Evolutionary conservation across 129 eudicot species (phyloP), one percentile per base, ranked within the genome.

Genomic region (Pseudognaphalium luteoalbum): DNA sequence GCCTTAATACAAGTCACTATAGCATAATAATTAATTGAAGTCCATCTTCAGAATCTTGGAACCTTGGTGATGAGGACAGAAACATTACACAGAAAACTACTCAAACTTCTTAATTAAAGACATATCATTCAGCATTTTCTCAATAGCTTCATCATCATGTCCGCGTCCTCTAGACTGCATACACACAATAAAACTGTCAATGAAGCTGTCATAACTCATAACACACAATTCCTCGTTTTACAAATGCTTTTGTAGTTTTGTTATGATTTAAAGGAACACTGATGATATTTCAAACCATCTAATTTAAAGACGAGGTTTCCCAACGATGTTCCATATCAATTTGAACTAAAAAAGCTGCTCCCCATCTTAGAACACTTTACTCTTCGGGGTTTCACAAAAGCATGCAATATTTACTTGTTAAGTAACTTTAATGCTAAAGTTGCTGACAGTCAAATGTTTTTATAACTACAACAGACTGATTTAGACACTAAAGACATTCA

Each of bases 101-200:
- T 91, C 98, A 68, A 94, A 94, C 81, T 91, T 94, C 92, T 93
- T 93, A 22, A 94, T 86, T 69, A 89, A 9, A 5, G 99, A 86
- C 60, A 94, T 91, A 47, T 94, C 99, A 29, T 84, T 83, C 81
- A 95, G 68, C 99, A 95, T 91, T 78, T 95, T 95, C 87, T 95
- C 96, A 19, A 91, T 95, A 1, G 96, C 91, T 22, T 95, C 97
- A 54, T 95, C 92, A 19, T 95, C 97, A 41, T 83, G 92, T 20
- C 82, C 92, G 0, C 96, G 84, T 64, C 99, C 93, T 77, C 90
- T 82, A 1, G 92, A 89, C 97, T 92, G 97, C 84, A 82, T 70
- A 42, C 32, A n/a, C 50, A 63, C 66, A 64, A 41, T 44, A 41
- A 15, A 29, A 22, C 16, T 34, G 47, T 54, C 60, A 16, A 44